phyloP scores from a whole-genome alignment of 2,329 filamentous ascomycete genomes.

The Fusarium denticulatum region DNA sequence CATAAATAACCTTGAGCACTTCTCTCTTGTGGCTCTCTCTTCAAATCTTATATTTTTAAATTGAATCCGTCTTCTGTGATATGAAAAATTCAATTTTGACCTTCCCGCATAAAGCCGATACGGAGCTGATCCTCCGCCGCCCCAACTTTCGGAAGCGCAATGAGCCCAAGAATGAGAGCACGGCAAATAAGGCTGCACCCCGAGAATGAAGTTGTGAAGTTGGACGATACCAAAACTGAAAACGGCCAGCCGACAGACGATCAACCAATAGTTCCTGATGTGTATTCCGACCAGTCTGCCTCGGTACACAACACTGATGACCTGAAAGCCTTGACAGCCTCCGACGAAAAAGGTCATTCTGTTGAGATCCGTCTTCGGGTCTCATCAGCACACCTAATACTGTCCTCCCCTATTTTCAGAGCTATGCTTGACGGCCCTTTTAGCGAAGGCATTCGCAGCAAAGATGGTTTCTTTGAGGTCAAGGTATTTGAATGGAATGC shows the following conservation, averaged over 20 bases:
- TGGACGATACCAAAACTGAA: background rate
- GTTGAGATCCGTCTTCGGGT: background rate
- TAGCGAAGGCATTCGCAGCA: background rate
- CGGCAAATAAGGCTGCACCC: background rate
- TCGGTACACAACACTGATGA: background rate
- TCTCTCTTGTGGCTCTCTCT: background rate
- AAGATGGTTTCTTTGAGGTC: background rate
- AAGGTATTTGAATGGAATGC: background rate
- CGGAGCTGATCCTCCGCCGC: background rate
- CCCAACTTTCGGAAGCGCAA: background rate
- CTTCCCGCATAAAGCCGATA: background rate
- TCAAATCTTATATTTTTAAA: accelerated
- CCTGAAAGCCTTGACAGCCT: background rate
- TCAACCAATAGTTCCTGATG: background rate
- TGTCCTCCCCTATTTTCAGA: background rate
- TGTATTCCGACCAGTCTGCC: background rate
- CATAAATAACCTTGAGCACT: background rate
- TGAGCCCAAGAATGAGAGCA: background rate
- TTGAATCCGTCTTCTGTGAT: accelerated
- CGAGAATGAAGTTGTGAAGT: background rate
- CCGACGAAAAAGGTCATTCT: background rate
- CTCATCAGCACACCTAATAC: background rate
- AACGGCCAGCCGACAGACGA: background rate
- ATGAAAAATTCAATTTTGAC: background rate
- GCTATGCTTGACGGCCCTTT: background rate